A percentile compares a stretch with the other conserved stretches of the same genome.
phyloP scores from a whole-genome alignment of 2,329 filamentous ascomycete species.

The Thelonectria olida region DNA sequence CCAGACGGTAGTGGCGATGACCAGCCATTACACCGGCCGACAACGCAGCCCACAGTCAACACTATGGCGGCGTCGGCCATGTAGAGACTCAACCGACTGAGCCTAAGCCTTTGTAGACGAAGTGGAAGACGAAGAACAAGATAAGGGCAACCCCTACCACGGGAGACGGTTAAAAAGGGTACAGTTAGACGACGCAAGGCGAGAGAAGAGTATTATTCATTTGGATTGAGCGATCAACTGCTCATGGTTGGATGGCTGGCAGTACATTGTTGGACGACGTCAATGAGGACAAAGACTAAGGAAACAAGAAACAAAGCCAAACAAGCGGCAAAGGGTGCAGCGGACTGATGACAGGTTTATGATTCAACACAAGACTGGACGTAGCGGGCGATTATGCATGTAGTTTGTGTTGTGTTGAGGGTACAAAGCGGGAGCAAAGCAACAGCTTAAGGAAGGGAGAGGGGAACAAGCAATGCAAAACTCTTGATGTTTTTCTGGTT shows the following conservation, averaged over 20 bases:
- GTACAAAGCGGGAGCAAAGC: neutral
- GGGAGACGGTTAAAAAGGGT: slow-evolving; percentile 32
- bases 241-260: neutral
- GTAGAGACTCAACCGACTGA: slow-evolving; percentile 37
- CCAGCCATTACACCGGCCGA: slow-evolving; percentile 28
- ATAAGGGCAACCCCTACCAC: slow-evolving; percentile 15
- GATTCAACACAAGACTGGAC: neutral
- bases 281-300: neutral
- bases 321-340: neutral
- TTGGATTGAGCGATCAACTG: neutral
- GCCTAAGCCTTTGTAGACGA: slow-evolving; percentile 13
- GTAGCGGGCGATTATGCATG: neutral
- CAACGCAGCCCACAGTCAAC: slow-evolving; percentile 46
- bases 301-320: neutral
- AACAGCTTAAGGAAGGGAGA: neutral
- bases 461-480: no score
- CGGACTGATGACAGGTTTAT: neutral
- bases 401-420: neutral
- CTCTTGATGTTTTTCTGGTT: neutral
- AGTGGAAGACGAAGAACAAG: slow-evolving; percentile 6
- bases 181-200: slow-evolving; percentile 21
- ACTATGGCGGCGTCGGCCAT: slow-evolving; percentile 51
- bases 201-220: neutral
- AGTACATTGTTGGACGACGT: neutral
- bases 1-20: slow-evolving; percentile 52